Conservation (phyloP, 306 rosid species). For the Ochetophila trinervis region DNA sequence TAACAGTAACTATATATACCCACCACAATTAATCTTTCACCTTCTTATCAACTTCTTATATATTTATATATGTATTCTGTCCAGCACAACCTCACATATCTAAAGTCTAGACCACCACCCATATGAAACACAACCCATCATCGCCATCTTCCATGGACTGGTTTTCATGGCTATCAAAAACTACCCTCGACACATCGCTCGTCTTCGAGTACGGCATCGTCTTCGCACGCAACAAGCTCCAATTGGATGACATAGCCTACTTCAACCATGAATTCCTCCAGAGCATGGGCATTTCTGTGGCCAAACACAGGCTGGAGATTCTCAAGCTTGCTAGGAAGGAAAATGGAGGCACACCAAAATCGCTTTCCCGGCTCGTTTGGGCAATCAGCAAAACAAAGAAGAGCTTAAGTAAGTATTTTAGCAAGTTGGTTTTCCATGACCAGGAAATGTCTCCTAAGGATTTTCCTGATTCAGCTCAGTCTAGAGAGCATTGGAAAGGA, state of each 20-base stretch:
- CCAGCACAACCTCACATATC: constrained; percentile 23
- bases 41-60: constrained; percentile 27
- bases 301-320: constrained; percentile 87
- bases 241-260: constrained; percentile 44
- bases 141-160: constrained; percentile 60
- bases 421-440: constrained; percentile 29
- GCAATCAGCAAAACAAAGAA: constrained; percentile 45
- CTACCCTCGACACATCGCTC: constrained; percentile 59
- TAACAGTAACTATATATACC: constrained; percentile 23
- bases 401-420: constrained; percentile 54
- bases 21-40: constrained; percentile 35
- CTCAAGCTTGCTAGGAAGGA: constrained; percentile 73
- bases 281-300: constrained; percentile 81
- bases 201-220: constrained; percentile 70
- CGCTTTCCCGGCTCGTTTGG: constrained; percentile 36
- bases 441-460: constrained; percentile 8
- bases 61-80: constrained; percentile 19
- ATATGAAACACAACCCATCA: constrained; percentile 2
- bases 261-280: constrained; percentile 87
- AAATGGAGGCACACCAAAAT: constrained; percentile 18
- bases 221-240: constrained; percentile 68
- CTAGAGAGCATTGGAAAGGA: constrained; percentile 46
- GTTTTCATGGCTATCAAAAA: constrained; percentile 90
- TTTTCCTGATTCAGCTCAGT: constrained; percentile 20
- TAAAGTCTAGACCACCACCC: constrained; percentile 16